A percentile compares a stretch with the other conserved stretches of the same genome.
Evolutionary conservation across 2,329 filamentous ascomycete species (phyloP).

Genomic region (Ophiocordyceps camponoti-leonardi): DNA sequence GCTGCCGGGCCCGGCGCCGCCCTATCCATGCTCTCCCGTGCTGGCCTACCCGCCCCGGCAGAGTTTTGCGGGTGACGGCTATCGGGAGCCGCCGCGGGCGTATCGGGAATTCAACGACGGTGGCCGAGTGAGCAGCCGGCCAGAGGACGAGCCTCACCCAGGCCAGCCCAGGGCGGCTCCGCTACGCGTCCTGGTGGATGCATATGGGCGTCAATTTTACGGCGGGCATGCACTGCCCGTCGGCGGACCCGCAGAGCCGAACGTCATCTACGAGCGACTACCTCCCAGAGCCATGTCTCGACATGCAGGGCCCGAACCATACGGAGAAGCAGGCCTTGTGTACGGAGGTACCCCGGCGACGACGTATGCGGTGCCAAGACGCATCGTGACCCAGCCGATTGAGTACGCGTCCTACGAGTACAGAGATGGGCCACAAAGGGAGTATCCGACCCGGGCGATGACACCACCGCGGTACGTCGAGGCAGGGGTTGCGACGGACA

Average conservation of each 20-base stretch:
- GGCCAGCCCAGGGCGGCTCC: constrained; percentile 32
- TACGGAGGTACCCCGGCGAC: constrained; percentile 35
- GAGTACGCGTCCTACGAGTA: constrained; percentile 36
- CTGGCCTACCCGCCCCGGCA: constrained; percentile 23
- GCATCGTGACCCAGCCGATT: constrained; percentile 45
- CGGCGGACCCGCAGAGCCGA: constrained; percentile 25
- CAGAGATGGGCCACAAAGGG: constrained; percentile 37
- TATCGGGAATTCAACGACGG: constrained; percentile 25
- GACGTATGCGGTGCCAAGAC: constrained; percentile 28
- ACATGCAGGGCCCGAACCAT: constrained; percentile 26
- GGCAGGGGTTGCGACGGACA: constrained; percentile 23
- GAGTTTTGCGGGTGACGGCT: constrained; percentile 21
- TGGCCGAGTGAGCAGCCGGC: constrained; percentile 28
- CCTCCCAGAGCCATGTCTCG: constrained; percentile 33
- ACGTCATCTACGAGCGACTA: constrained; percentile 49
- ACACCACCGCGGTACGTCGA: constrained; percentile 27
- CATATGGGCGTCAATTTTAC: constrained; percentile 64
- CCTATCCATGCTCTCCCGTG: constrained; percentile 17
- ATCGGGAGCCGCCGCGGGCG: constrained; percentile 22
- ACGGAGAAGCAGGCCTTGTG: constrained; percentile 30
- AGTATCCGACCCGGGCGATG: constrained; percentile 36
- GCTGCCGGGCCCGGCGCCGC: constrained; percentile 18
- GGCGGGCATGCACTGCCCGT: constrained; percentile 28
- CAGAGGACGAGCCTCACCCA: constrained; percentile 33
- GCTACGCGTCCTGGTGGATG: constrained; percentile 61